Percentiles rank a stretch among this genome's conserved stretches.
Evolutionary conservation across 805 yeast genomes (phyloP).

Genomic region (Candida insectorum): DNA sequence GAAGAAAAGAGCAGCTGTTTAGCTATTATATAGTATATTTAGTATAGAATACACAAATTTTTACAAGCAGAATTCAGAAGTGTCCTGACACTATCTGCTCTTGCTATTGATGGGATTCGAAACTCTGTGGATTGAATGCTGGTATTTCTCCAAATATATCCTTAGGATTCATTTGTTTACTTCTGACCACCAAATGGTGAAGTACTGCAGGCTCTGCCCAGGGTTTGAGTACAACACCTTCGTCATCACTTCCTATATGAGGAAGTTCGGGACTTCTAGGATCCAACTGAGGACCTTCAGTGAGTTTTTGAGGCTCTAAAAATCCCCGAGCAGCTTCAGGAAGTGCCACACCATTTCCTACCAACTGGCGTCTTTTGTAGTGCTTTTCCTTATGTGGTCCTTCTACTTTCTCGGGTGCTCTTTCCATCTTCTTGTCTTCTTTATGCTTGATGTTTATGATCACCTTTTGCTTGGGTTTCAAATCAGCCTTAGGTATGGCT

Average conservation of each 20-base stretch:
- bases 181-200: slow-evolving; percentile 22
- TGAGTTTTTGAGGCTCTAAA: neutral
- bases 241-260: slow-evolving; percentile 41
- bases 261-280: slow-evolving; percentile 22
- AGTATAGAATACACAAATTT: too few species aligned
- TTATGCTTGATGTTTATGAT: slow-evolving; percentile 22
- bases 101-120: neutral
- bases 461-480: slow-evolving; percentile 25
- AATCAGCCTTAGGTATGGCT: slow-evolving; percentile 10
- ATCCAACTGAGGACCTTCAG: neutral
- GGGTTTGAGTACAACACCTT: slow-evolving; percentile 23
- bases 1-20: slow-evolving; percentile 32
- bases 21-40: slow-evolving; percentile 1
- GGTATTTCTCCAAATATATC: slow-evolving; percentile 73
- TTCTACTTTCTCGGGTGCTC: neutral
- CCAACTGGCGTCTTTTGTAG: slow-evolving; percentile 9
- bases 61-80: too few species aligned
- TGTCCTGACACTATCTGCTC: too few species aligned
- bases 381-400: neutral
- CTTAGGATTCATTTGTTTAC: slow-evolving; percentile 53
- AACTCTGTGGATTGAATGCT: slow-evolving; percentile 30
- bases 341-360: slow-evolving; percentile 32
- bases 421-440: neutral
- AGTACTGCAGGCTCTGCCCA: slow-evolving; percentile 43
- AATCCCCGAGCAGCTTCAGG: slow-evolving; percentile 35